These are phyloP conservation scores for Zymoseptoria crescenta DNA, from an alignment of 2,329 filamentous ascomycete genomes.

Conservation along the genomic window DNA sequence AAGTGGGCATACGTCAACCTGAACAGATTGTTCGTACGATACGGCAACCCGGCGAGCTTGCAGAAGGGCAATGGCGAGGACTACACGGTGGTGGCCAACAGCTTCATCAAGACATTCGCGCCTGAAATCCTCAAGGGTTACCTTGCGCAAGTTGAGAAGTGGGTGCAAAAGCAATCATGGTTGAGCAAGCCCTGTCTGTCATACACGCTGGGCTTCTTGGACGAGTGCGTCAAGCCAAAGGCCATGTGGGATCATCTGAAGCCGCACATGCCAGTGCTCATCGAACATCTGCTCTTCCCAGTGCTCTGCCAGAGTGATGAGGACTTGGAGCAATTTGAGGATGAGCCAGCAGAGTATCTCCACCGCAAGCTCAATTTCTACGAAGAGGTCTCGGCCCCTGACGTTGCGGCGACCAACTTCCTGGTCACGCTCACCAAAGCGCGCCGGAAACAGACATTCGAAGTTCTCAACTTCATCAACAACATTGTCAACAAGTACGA, in stretches of 20 bases:
- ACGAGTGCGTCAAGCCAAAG: constrained; percentile 96
- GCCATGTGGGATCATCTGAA: constrained; percentile 93
- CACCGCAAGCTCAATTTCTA: constrained; percentile 97
- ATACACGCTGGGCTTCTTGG: constrained; percentile 88
- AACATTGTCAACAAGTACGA: constrained; percentile 92
- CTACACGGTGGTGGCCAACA: constrained; percentile 75
- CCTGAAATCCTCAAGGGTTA: constrained; percentile 96
- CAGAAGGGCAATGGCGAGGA: constrained; percentile 68
- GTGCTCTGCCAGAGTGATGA: constrained; percentile 87
- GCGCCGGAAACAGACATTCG: constrained; percentile 90
- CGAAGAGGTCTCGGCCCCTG: constrained; percentile 90
- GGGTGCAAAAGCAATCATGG: constrained; percentile 92
- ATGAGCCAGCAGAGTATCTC: constrained; percentile 91
- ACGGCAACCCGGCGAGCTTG: constrained; percentile 76
- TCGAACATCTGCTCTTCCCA: constrained; percentile 92
- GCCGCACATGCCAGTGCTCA: constrained; percentile 84
- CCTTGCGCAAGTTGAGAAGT: constrained; percentile 89
- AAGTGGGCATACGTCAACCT: constrained; percentile 99
- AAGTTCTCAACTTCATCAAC: constrained; percentile 91
- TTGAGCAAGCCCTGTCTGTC: constrained; percentile 89
- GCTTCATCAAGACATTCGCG: constrained; percentile 83
- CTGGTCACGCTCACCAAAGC: constrained; percentile 89
- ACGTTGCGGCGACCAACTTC: constrained; percentile 95
- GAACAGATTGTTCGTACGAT: constrained; percentile 87
- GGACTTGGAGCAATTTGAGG: constrained; percentile 86